Conservation (phyloP, 352 stramenopile genomes). For the Pythium plurisporium region DNA sequence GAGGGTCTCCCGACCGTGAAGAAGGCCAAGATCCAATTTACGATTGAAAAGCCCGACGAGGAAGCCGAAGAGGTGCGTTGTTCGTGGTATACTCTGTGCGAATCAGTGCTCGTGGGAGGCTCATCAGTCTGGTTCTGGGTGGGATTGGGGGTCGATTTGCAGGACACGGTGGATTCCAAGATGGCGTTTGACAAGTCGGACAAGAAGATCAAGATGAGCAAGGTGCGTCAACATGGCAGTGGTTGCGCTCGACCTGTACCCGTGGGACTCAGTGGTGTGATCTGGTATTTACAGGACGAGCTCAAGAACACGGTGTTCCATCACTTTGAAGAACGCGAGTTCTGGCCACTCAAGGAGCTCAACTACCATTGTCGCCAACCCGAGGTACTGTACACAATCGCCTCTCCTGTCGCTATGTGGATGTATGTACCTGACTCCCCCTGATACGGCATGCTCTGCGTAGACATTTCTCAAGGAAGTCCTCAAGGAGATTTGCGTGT, state of each 20-base stretch:
- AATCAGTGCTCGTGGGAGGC: neutral
- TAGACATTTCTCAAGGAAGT: conserved; percentile 87
- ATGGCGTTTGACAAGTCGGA: conserved; percentile 57
- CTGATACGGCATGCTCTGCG: no score
- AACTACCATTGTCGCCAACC: conserved; percentile 85
- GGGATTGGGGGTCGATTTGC: neutral
- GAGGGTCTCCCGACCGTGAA: conserved; percentile 75
- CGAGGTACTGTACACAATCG: conserved; percentile 43
- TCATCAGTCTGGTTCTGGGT: conserved; percentile 4
- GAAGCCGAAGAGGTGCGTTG: conserved; percentile 59
- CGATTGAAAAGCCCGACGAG: conserved; percentile 68
- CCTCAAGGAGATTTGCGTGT: conserved; percentile 86
- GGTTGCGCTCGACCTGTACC: neutral
- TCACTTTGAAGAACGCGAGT: conserved; percentile 84
- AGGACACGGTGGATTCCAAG: conserved; percentile 25
- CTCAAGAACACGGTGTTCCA: conserved; percentile 87
- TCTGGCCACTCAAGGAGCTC: conserved; percentile 85
- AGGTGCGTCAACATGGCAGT: conserved; percentile 28
- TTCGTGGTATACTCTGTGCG: neutral
- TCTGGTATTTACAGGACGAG: conserved; percentile 48
- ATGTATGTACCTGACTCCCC: no score
- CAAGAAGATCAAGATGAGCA: conserved; percentile 91
- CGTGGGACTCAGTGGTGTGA: neutral
- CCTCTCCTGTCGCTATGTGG: no score
- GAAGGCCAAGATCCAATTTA: conserved; percentile 78